Evolutionary conservation across 208 protist species (phyloP).

Genomic region (Leishmania mexicana): DNA sequence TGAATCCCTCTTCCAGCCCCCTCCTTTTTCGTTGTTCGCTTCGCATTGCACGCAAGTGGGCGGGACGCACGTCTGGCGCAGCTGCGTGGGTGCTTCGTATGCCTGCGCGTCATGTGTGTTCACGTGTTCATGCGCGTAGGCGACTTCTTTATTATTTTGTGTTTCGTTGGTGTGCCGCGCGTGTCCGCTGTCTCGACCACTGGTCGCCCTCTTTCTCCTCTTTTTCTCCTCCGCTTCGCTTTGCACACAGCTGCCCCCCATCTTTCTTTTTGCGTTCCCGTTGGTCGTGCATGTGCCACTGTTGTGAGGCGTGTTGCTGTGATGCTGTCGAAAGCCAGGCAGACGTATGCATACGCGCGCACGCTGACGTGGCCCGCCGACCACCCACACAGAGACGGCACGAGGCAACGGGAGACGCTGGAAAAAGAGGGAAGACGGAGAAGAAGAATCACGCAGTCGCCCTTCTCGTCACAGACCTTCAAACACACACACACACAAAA

Average conservation of each 20-base stretch:
- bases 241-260: background rate
- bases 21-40: background rate
- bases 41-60: background rate
- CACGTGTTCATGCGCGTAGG: background rate
- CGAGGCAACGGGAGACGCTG: background rate
- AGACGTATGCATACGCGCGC: background rate
- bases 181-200: background rate
- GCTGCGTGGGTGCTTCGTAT: background rate
- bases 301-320: background rate
- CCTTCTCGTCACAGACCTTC: background rate
- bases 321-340: background rate
- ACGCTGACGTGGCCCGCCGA: background rate
- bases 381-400: too few species aligned
- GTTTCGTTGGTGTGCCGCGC: background rate
- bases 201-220: background rate
- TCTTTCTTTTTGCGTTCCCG: background rate
- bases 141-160: slow-evolving; percentile 8
- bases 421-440: background rate
- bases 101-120: background rate
- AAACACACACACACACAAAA: background rate
- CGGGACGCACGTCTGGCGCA: too few species aligned
- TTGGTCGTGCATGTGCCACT: background rate
- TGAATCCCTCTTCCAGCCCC: background rate
- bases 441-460: background rate
- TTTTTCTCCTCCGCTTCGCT: background rate